A percentile compares a stretch with the other conserved stretches of the same genome.
These are phyloP conservation scores for Ogataea paraovalis DNA, from an alignment of 805 yeast genomes.

Conservation along the genomic window DNA sequence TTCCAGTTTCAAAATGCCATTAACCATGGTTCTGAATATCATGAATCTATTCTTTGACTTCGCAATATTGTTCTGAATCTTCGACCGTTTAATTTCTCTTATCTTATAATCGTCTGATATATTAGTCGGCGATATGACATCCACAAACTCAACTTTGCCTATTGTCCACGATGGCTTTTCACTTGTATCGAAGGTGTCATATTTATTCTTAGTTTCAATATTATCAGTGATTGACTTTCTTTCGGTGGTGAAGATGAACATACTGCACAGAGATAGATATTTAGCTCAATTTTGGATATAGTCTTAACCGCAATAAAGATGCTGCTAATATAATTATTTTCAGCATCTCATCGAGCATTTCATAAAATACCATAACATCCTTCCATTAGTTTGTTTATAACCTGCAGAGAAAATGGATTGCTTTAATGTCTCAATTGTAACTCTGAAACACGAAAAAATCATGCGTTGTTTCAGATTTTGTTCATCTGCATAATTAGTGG, in stretches of 20 bases:
- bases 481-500: background rate
- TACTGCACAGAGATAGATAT: background rate
- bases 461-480: background rate
- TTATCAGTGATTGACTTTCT: background rate
- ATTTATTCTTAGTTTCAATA: too few species aligned
- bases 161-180: background rate
- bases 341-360: too few species aligned
- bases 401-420: too few species aligned
- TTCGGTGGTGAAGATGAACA: background rate
- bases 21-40: slow-evolving; percentile 13
- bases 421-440: too few species aligned
- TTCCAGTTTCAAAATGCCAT: slow-evolving; percentile 7
- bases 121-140: slow-evolving; percentile 4
- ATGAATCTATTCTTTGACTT: slow-evolving; percentile 16
- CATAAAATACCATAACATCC: too few species aligned
- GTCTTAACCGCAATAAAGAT: too few species aligned
- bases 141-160: slow-evolving; percentile 5
- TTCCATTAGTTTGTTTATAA: too few species aligned
- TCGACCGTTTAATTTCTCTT: slow-evolving; percentile 5
- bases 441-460: too few species aligned
- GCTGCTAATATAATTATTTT: too few species aligned
- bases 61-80: slow-evolving; percentile 4
- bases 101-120: background rate
- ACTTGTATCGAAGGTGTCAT: too few species aligned
- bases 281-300: too few species aligned